Base-by-base conservation (phyloP, 192 early-diverging fungal species). In the Allomyces macrogynus region DNA sequence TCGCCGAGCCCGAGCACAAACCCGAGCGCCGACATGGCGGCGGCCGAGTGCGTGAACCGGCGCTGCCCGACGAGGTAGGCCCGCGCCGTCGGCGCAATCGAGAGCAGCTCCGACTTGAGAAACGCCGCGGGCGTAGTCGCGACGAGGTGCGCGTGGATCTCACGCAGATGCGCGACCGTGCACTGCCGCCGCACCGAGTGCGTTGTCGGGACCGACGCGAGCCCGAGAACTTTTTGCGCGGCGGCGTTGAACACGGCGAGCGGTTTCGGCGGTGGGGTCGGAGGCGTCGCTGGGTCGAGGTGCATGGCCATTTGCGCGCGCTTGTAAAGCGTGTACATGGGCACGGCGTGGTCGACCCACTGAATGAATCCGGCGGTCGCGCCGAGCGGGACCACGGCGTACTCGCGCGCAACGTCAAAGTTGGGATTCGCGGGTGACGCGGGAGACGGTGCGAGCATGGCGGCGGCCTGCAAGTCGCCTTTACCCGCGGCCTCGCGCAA, bases 341-440 rank as follows among this genome's bases (percentile, higher is more conserved):
- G 85, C 1, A 80, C 75, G 5, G 88, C 85, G 69, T 85, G 81
- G 61, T 92, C 84, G 2, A 96, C 88, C 95, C 92, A 98, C 67
- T 96, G 86, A 65, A 96, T 87, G 82, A 97, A 89, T 1, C 95
- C 95, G 22, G 84, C 87, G 62, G 86, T 82, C 67, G 86, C 80
- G 43, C 92, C 90, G 42, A 96, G 78, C 0, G 95, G 95, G 23
- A 95, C 85, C 0, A 98, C 93, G 57, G 79, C 67, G 72, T 87
- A 90, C 4, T 77, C 79, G 60, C 81, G 73, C 0, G 84, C 73
- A 22, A 67, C 24, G n/a, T 25, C 16, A 22, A 22, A 64, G 42
- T 32, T 18, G 26, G 63, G n/a, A 65, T 14, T 62, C 5, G 65
- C 64, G 18, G 57, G 16, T 0, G 65, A 64, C 0, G 76, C 78